Evolutionary conservation across 1,284 basidiomycete species (phyloP), one percentile per base, ranked within the genome.

Genomic region (Ceratobasidium sp.): DNA sequence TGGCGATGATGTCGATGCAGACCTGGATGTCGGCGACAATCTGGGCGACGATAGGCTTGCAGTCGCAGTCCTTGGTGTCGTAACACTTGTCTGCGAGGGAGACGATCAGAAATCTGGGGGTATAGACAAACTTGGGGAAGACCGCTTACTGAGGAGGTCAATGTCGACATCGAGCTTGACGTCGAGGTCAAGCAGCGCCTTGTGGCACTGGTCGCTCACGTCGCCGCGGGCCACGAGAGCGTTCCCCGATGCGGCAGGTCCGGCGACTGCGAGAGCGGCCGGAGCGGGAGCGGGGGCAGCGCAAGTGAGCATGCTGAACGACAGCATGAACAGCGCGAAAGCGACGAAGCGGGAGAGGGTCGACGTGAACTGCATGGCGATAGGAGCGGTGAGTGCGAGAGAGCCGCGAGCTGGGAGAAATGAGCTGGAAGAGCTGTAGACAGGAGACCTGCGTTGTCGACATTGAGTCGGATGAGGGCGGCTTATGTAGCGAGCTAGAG

Each of bases 381-480:
- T 60, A 32, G 50, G 7, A 43, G 40, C n/a, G 57, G 42, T 13
- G 27, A 35, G 55, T 7, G 55, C 17, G 22, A 17, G 15, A 43
- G 13, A 29, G n/a, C 31, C 13, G 13, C 7, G 32, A n/a, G 53
- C 31, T 27, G 22, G 6, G 20, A 42, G 35, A 22, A 20, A 22
- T 25, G 27, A 62, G 58, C 47, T 35, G 31, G 8, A 17, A 49
- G 45, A 50, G 58, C 58, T 4, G 58, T n/a, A 62, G 58, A 62
- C 58, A 62, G 58, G 58, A 38, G 58, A 50, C 43, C 58, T 62
- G 58, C 50, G 58, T 47, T 62, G 58, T 20, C 0, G 58, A 62
- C 34, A 62, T 22, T 62, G 31, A 17, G 31, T 62, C 58, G 58
- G 25, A 5, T 13, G n/a, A 20, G 47, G 58, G 58, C 31, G 31